Evolutionary conservation across 768 basidiomycete genomes (phyloP).

Genomic region (Pleurotus salmoneostramineus): DNA sequence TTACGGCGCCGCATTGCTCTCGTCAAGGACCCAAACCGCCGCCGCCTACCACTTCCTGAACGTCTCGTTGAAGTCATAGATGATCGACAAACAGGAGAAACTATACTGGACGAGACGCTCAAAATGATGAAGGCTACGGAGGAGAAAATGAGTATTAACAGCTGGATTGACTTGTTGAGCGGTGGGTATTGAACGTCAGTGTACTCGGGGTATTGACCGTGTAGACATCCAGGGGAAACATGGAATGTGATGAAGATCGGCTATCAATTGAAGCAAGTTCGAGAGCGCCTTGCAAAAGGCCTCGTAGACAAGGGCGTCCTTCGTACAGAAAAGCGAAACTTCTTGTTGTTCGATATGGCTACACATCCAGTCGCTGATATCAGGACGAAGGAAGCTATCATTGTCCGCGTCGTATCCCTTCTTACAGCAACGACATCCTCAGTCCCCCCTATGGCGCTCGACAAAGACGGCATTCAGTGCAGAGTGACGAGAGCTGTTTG

Average conservation of each 20-base stretch:
- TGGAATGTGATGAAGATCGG: constrained; percentile 99
- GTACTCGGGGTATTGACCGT: background rate
- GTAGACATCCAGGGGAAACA: constrained; percentile 71
- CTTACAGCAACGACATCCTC: constrained; percentile 82
- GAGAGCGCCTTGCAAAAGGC: constrained; percentile 95
- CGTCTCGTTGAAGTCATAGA: constrained; percentile 89
- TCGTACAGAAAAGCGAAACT: constrained; percentile 99
- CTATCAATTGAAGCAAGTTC: constrained; percentile 97
- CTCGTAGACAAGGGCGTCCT: constrained; percentile 98
- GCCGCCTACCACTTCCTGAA: constrained; percentile 73
- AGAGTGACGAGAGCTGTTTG: constrained; percentile 77
- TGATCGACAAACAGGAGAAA: constrained; percentile 91
- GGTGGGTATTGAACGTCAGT: constrained; percentile 50
- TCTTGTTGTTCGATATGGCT: constrained; percentile 99
- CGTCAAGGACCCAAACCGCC: constrained; percentile 76
- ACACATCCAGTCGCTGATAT: constrained; percentile 96
- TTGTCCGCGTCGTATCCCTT: constrained; percentile 70
- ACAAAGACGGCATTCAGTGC: constrained; percentile 77
- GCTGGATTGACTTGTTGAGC: constrained; percentile 93
- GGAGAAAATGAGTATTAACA: constrained; percentile 79
- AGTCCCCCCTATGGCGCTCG: constrained; percentile 71
- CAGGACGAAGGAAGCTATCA: constrained; percentile 82
- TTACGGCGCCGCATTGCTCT: constrained; percentile 92
- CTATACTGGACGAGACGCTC: constrained; percentile 91
- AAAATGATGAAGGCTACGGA: constrained; percentile 91